Conservation (phyloP, 2,329 filamentous ascomycete genomes). For the Zelopaecilomyces penicillatus region DNA sequence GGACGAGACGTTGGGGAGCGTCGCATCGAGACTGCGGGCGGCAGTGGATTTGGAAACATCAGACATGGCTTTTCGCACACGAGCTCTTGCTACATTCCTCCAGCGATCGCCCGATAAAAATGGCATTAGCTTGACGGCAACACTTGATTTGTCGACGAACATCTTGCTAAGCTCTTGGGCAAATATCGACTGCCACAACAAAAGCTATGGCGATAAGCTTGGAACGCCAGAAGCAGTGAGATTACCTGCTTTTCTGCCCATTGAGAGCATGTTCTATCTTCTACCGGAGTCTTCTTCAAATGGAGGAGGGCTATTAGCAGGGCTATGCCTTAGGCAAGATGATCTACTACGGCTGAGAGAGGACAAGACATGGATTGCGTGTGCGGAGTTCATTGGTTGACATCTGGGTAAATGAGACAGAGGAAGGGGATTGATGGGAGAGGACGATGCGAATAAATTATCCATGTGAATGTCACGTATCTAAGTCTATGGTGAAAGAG, state of each 20-base stretch:
- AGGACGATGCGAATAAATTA: no score
- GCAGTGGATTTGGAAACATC: conserved; percentile 26
- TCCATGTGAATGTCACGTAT: no score
- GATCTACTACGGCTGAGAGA: conserved; percentile 36
- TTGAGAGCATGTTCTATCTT: conserved; percentile 42
- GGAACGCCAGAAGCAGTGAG: conserved; percentile 39
- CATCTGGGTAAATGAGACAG: no score
- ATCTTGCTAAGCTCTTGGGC: conserved; percentile 49
- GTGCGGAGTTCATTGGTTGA: not conserved
- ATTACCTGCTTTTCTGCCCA: conserved; percentile 35
- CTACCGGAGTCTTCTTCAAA: conserved; percentile 32
- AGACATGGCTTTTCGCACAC: conserved; percentile 25
- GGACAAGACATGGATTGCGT: conserved; percentile 25
- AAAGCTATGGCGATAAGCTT: conserved; percentile 39
- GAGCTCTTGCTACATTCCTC: conserved; percentile 33
- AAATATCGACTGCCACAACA: conserved; percentile 33
- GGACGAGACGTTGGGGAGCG: conserved; percentile 21
- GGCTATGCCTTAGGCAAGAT: conserved; percentile 36
- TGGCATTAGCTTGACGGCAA: conserved; percentile 24
- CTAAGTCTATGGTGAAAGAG: no score
- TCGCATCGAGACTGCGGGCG: conserved; percentile 31
- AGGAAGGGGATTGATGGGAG: no score
- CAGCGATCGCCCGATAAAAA: conserved; percentile 25
- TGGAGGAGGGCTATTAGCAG: conserved; percentile 33
- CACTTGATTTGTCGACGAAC: conserved; percentile 30